Evolutionary conservation across 345 rosid species (phyloP), one percentile per base, ranked within the genome.

Genomic region (thale cress (Arabidopsis thaliana)): DNA sequence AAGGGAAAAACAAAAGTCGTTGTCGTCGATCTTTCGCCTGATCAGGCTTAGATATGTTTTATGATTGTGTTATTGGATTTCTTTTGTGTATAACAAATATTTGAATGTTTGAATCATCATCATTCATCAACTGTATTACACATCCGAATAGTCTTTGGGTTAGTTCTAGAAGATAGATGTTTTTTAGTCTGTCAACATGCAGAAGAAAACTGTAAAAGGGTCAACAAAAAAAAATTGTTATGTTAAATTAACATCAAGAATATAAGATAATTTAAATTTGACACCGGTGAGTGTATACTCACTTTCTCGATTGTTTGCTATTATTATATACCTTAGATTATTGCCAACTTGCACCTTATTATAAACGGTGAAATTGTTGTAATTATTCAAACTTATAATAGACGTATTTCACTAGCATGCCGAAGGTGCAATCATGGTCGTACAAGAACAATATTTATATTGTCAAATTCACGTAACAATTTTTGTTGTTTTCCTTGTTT

Each of bases 361-460:
- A n/a, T 52, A 52, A 42, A 30, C 38, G 33, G 44, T 9, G 52
- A 68, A 61, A 69, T 25, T 68, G 50, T 52, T 60, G 63, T 61
- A 44, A 61, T 76, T 76, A 69, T 61, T 69, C 25, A n/a, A 52
- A 61, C 79, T 76, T 62, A 69, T n/a, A 32, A 23, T 20, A 76
- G 74, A 68, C 74, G 69, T 52, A 53, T n/a, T 62, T 57, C 69
- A 61, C 69, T 2, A 69, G 75, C 79, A 76, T 61, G 75, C 75
- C 24, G 33, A 33, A n/a, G 30, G 32, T 52, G 69, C 53, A 60
- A 76, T 69, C 75, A 75, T 69, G 70, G 20, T n/a, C 46, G 14
- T 28, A 25, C 33, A 45, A 10, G 51, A 4, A 44, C 8, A 53
- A 8, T 23, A 7, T 5, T 5, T 2, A n/a, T 13, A 5, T 8